Evolutionary conservation across 169 alveolate species (phyloP).

Genomic region (Cryptosporidium ryanae): DNA sequence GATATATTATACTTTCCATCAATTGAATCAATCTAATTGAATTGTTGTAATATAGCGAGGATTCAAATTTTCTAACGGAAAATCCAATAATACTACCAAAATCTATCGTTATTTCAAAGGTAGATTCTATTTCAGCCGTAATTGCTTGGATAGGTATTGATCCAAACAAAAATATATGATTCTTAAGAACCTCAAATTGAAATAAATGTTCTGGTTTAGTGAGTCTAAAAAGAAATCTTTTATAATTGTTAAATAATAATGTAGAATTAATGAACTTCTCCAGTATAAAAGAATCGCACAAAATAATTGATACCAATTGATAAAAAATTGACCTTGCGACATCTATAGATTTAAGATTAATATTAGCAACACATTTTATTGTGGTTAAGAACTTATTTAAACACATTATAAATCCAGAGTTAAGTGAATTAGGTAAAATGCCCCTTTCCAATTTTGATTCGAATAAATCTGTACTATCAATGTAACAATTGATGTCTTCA

Average conservation of each 20-base stretch:
- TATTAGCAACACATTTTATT: conserved; percentile 5
- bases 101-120: background rate
- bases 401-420: background rate
- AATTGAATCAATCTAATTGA: conserved; percentile 12
- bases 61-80: conserved; percentile 14
- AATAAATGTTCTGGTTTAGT: background rate
- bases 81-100: conserved; percentile 6
- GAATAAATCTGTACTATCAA: background rate
- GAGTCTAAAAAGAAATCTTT: background rate
- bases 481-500: background rate
- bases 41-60: conserved; percentile 5
- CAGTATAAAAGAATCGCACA: conserved; percentile 4
- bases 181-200: background rate
- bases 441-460: conserved; percentile 11
- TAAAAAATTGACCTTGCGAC: conserved; percentile 8
- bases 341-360: background rate
- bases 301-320: conserved; percentile 14
- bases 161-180: conserved; percentile 26
- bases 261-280: background rate
- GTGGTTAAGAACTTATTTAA: background rate
- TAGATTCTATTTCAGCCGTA: background rate
- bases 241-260: background rate
- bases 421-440: background rate
- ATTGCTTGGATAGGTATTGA: conserved; percentile 30
- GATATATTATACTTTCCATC: background rate